phyloP scores from a whole-genome alignment of 1,139 yeast genomes.

The Sugiyamaella grinbergsii region DNA sequence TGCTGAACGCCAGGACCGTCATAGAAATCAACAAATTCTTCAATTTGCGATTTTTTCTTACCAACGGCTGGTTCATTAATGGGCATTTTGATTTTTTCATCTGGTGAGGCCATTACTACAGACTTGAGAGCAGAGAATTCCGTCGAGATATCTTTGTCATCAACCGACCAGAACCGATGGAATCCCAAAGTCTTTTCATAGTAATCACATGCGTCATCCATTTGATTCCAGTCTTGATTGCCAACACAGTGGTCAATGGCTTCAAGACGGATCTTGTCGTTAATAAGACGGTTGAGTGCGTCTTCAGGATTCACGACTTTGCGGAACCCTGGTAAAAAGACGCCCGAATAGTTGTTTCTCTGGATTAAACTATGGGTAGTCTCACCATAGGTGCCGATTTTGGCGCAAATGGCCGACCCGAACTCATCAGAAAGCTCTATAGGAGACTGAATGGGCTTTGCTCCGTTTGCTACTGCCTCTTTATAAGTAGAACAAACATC shows the following conservation, averaged over 20 bases:
- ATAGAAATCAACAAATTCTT: constrained; percentile 73
- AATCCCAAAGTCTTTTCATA: constrained; percentile 69
- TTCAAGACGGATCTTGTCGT: constrained; percentile 46
- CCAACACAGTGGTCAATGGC: constrained; percentile 78
- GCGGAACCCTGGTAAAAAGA: constrained; percentile 61
- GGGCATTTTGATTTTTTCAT: constrained; percentile 73
- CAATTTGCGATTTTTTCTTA: constrained; percentile 68
- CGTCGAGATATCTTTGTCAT: constrained; percentile 71
- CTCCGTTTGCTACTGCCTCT: constrained; percentile 58
- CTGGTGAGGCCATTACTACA: constrained; percentile 71
- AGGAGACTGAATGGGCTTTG: constrained; percentile 52
- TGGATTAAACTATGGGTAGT: constrained; percentile 69
- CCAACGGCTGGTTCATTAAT: constrained; percentile 81
- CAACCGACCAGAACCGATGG: constrained; percentile 82
- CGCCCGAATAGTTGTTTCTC: constrained; percentile 41
- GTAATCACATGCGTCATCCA: constrained; percentile 58
- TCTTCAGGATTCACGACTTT: constrained; percentile 24
- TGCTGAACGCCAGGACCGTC: constrained; percentile 86
- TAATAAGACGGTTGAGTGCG: constrained; percentile 34
- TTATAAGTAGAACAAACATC: constrained; percentile 51
- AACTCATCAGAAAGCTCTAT: constrained; percentile 45
- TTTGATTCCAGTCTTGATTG: constrained; percentile 69
- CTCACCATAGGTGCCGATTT: constrained; percentile 62
- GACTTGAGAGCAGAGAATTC: constrained; percentile 69
- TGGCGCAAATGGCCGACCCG: constrained; percentile 59